Percentiles rank a stretch among this genome's conserved stretches.
phyloP scores from a whole-genome alignment of 352 stramenopile genomes.

The Pythium monospermum region DNA sequence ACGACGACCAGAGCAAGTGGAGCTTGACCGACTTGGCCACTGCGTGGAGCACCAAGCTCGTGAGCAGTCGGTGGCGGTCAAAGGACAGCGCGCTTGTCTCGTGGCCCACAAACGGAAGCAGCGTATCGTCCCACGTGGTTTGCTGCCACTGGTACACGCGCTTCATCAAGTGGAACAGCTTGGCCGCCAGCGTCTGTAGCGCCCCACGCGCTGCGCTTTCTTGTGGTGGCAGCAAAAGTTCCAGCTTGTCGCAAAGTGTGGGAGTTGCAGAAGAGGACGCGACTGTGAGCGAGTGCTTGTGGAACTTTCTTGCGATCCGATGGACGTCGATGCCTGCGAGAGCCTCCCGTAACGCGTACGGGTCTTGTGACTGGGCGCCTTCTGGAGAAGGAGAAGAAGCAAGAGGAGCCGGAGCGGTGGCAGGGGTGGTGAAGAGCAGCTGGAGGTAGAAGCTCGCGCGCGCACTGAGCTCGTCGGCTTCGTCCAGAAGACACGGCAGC shows the following conservation, averaged over 20 bases:
- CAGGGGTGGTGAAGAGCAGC: conserved; percentile 18
- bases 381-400: too few relatives aligned
- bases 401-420: neutral
- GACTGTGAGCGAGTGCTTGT: conserved; percentile 35
- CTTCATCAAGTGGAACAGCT: conserved; percentile 58
- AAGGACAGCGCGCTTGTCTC: conserved; percentile 34
- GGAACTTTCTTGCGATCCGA: conserved; percentile 29
- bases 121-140: conserved; percentile 34
- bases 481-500: conserved; percentile 51
- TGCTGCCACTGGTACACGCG: conserved; percentile 60
- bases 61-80: conserved; percentile 49
- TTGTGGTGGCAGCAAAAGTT: conserved; percentile 11
- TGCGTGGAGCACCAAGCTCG: conserved; percentile 42
- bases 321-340: conserved; percentile 25
- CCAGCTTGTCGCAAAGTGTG: conserved; percentile 20
- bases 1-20: conserved; percentile 55
- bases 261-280: conserved; percentile 5
- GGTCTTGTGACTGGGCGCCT: conserved; percentile 3
- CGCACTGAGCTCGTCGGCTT: conserved; percentile 54
- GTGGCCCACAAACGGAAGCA: conserved; percentile 35
- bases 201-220: conserved; percentile 4
- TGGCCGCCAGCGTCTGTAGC: conserved; percentile 25
- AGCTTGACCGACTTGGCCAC: conserved; percentile 56
- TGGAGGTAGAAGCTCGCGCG: conserved; percentile 36
- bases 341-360: conserved; percentile 11